Percentiles rank a stretch among this genome's conserved stretches.
Conservation (phyloP, 805 yeast species). For the Yarrowia divulgata region DNA sequence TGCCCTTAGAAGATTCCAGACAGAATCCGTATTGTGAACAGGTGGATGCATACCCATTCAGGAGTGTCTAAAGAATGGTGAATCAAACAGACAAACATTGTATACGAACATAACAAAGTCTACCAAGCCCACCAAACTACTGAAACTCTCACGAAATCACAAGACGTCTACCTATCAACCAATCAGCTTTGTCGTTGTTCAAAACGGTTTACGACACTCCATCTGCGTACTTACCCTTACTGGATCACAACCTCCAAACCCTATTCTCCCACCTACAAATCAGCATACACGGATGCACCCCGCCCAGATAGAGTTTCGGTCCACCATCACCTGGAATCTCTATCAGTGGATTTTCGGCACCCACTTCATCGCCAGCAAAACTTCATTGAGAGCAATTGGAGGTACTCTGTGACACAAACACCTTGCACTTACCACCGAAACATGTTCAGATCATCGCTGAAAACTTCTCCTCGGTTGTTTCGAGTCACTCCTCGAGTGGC, state of each 20-base stretch:
- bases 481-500: background rate
- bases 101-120: too few relatives aligned
- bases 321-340: background rate
- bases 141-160: too few relatives aligned
- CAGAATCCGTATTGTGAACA: too few relatives aligned
- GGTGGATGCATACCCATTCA: too few relatives aligned
- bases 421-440: background rate
- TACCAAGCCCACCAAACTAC: too few relatives aligned
- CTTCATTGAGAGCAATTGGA: background rate
- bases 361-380: background rate
- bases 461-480: background rate
- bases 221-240: too few relatives aligned
- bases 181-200: too few relatives aligned
- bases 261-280: background rate
- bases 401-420: background rate
- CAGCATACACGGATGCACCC: slow-evolving; percentile 18
- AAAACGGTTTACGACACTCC: too few relatives aligned
- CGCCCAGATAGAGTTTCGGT: slow-evolving; percentile 3
- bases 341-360: background rate
- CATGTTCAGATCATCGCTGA: slow-evolving; percentile 24
- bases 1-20: too few relatives aligned
- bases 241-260: background rate
- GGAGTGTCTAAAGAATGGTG: too few relatives aligned
- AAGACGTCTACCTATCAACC: too few relatives aligned
- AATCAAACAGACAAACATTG: too few relatives aligned